phyloP scores from a whole-genome alignment of 202 grass and related monocot genomes.

The Zizania palustris region DNA sequence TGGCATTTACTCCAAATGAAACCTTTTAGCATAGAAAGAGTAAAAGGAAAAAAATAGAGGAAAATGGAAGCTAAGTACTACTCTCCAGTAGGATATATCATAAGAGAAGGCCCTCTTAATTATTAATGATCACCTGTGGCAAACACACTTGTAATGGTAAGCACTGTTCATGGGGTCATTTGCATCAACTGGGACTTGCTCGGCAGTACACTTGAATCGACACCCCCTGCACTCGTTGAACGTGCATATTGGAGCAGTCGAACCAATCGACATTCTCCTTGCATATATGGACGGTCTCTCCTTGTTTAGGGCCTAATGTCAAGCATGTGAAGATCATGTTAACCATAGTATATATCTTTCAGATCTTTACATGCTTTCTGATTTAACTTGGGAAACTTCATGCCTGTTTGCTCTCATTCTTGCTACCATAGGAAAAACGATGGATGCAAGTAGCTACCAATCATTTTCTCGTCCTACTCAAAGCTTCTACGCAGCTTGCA shows the following conservation, averaged over 20 bases:
- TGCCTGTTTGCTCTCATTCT: constrained; percentile 4
- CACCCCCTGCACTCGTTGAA: constrained; percentile 95
- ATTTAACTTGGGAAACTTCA: constrained; percentile 29
- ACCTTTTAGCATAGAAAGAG: constrained; percentile 39
- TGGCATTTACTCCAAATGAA: constrained; percentile 53
- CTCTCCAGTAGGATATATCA: constrained; percentile 38
- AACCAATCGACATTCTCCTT: constrained; percentile 80
- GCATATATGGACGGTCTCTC: constrained; percentile 23
- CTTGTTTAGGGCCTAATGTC: constrained; percentile 47
- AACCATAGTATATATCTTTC: constrained; percentile 33
- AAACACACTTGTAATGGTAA: constrained; percentile 94
- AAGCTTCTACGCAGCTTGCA: constrained; percentile 1
- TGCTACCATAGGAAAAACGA: constrained; percentile 19
- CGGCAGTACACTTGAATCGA: constrained; percentile 78
- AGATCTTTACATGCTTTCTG: constrained; percentile 29
- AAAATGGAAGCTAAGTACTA: constrained; percentile 28
- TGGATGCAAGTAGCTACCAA: constrained; percentile 29
- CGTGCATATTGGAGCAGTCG: constrained; percentile 79
- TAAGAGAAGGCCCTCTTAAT: constrained; percentile 35
- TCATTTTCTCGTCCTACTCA: constrained; percentile 12
- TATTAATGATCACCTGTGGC: constrained; percentile 74
- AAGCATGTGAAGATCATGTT: constrained; percentile 36
- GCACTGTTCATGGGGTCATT: constrained; percentile 96
- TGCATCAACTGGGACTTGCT: constrained; percentile 90
- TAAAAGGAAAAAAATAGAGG: constrained; percentile 33